Base-by-base conservation (phyloP, 345 rosid genomes). In the Salix exigua region DNA sequence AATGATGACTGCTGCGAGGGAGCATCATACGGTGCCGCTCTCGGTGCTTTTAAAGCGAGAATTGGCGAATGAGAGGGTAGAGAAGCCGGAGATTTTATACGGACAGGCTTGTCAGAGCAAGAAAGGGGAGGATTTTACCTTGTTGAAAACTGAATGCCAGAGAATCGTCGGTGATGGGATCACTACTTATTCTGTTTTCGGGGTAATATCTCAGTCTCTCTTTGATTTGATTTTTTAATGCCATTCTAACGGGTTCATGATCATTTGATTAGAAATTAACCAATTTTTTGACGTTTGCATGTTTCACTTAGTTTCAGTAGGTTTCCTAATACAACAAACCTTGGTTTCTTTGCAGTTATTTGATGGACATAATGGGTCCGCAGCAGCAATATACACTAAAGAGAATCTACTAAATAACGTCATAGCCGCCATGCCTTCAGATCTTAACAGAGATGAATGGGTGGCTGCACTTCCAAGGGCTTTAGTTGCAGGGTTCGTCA, bases 301-400 rank as follows among this genome's bases (percentile, higher is more conserved):
- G 28, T 58, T 58, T 58, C 10, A 10, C 25, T 58, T n/a, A 58
- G 26, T 58, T 58, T 58, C 63, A 5, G 25, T 9, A 58, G 26
- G 28, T 58, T 10, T 58, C 28, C 28, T 58, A 23, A 9, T 58
- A 10, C 25, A 8, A 58, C 25, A 58, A 58, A 23, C 63, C 63
- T 74, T 25, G 50, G 50, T 26, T 48, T 70, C 74, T 62, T 77
- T 85, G 87, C 88, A 96, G 99, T 82, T 96, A 80, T 96, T 96
- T 89, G 99, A 96, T 86, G 99, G 99, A 38, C 99, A 96, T 76
- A 96, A 96, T 78, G 99, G 99, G 35, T 85, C 98, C 77, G 97
- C 87, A 55, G 99, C 99, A 71, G 99, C 99, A 75, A 89, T 94
- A 40, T 94, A 94, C 86, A 87, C 98, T 1, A 92, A 91, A 86